These are phyloP conservation scores for Blastobotrys persicus DNA, from an alignment of 1,139 yeast genomes.

Conservation along the genomic window DNA sequence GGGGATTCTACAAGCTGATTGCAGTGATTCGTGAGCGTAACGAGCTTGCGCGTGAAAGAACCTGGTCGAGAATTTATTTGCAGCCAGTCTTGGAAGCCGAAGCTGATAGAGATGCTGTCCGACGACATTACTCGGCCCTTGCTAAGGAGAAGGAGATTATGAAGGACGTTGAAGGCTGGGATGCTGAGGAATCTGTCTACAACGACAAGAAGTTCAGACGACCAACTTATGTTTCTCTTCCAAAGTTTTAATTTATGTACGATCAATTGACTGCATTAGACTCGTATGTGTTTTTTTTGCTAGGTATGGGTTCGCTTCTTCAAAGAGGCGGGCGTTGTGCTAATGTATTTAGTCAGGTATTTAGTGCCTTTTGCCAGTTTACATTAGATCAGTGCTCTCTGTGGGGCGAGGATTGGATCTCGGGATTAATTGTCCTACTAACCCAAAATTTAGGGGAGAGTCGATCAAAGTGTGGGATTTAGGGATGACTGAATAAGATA, in stretches of 20 bases:
- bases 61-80: constrained; percentile 73
- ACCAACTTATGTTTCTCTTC: constrained; percentile 35
- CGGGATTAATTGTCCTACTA: too few species aligned
- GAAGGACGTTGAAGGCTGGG: constrained; percentile 60
- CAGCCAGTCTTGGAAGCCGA: constrained; percentile 80
- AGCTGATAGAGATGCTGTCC: constrained; percentile 72
- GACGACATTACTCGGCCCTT: constrained; percentile 67
- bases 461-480: too few species aligned
- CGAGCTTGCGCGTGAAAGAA: constrained; percentile 72
- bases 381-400: too few species aligned
- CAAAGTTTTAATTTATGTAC: constrained; percentile 26
- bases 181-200: constrained; percentile 49
- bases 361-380: too few species aligned
- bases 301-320: too few species aligned
- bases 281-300: too few species aligned
- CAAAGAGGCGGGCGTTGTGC: too few species aligned
- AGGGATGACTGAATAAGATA: too few species aligned
- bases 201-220: constrained; percentile 43
- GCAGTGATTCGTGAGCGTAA: constrained; percentile 70
- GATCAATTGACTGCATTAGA: constrained; percentile 9
- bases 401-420: too few species aligned
- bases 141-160: constrained; percentile 66
- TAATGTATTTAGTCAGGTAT: too few species aligned
- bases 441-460: too few species aligned
- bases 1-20: constrained; percentile 68